Percentiles rank a stretch among this genome's conserved stretches.
phyloP scores from a whole-genome alignment of 306 rosid genomes.

The Medicago arabica region DNA sequence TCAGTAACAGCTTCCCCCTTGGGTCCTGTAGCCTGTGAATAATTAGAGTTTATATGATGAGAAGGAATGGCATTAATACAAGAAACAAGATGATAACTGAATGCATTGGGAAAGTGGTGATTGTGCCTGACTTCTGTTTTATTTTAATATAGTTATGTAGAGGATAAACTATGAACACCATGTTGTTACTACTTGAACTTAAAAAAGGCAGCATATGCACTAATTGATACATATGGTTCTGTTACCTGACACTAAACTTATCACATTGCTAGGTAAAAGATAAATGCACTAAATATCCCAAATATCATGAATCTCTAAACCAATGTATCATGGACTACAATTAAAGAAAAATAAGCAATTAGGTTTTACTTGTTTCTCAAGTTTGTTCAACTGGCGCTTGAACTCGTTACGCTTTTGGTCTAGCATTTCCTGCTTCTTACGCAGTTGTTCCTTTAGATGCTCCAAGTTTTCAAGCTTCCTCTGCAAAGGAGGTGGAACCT shows the following conservation, averaged over 20 bases:
- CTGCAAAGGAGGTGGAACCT: slow-evolving; percentile 72
- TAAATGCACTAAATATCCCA: background rate
- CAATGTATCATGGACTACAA: slow-evolving; percentile 35
- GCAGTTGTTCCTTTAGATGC: slow-evolving; percentile 89
- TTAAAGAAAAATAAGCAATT: slow-evolving; percentile 20
- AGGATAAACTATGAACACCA: slow-evolving; percentile 33
- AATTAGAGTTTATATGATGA: slow-evolving; percentile 34
- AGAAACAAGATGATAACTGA: slow-evolving; percentile 26
- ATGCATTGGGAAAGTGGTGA: slow-evolving; percentile 14
- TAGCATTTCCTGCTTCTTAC: slow-evolving; percentile 95
- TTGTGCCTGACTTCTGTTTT: slow-evolving; percentile 28
- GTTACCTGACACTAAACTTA: slow-evolving; percentile 27
- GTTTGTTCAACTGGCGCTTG: slow-evolving; percentile 75
- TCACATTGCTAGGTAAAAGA: background rate
- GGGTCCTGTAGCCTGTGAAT: slow-evolving; percentile 73
- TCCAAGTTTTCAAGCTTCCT: slow-evolving; percentile 81
- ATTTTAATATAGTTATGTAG: background rate
- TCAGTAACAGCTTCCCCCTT: slow-evolving; percentile 69
- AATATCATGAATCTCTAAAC: slow-evolving; percentile 23
- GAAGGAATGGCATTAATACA: slow-evolving; percentile 24
- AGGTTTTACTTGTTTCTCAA: slow-evolving; percentile 79
- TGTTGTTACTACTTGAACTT: slow-evolving; percentile 15
- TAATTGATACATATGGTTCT: slow-evolving; percentile 4
- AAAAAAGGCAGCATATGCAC: slow-evolving; percentile 34
- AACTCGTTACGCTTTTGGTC: slow-evolving; percentile 90